A percentile compares a stretch with the other conserved stretches of the same genome.
phyloP scores from a whole-genome alignment of 2,329 filamentous ascomycete species.

The Verticillium dahliae region DNA sequence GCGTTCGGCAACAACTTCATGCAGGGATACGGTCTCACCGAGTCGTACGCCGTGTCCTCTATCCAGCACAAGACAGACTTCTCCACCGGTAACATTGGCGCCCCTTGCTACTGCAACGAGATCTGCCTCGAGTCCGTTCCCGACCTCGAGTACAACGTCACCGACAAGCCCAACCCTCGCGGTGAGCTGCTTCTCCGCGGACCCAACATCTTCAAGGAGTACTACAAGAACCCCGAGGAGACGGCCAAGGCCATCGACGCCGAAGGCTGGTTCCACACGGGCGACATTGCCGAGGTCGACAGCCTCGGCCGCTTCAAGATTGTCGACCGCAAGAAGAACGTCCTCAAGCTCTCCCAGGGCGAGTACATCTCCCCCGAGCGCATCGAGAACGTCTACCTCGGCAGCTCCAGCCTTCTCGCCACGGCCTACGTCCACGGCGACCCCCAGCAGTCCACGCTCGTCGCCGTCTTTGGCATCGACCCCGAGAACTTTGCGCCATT shows the following conservation, averaged over 20 bases:
- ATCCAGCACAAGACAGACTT: conserved; percentile 68
- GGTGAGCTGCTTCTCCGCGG: conserved; percentile 85
- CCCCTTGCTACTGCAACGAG: conserved; percentile 61
- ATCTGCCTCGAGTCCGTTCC: conserved; percentile 79
- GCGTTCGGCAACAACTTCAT: conserved; percentile 72
- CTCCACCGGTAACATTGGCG: conserved; percentile 74
- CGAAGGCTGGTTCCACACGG: conserved; percentile 96
- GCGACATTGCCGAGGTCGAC: conserved; percentile 85
- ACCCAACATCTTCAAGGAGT: conserved; percentile 73
- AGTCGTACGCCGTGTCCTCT: conserved; percentile 75
- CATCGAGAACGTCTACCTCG: conserved; percentile 90
- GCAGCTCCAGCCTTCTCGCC: conserved; percentile 69
- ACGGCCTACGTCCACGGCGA: conserved; percentile 91
- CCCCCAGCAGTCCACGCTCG: conserved; percentile 70
- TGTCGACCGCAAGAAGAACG: conserved; percentile 96
- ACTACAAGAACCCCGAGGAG: conserved; percentile 86
- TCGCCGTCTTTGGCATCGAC: conserved; percentile 83
- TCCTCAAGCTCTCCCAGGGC: conserved; percentile 95
- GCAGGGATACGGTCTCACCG: conserved; percentile 91
- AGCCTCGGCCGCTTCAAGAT: conserved; percentile 81
- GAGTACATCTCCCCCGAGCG: conserved; percentile 98
- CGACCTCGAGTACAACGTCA: conserved; percentile 86
- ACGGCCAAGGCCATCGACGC: conserved; percentile 74
- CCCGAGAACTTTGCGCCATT: conserved; percentile 77
- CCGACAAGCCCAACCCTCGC: conserved; percentile 83